A percentile compares a stretch with the other conserved stretches of the same genome.
These are phyloP conservation scores for Talaromyces sp. DNA, from an alignment of 2,329 filamentous ascomycete species.

Conservation along the genomic window DNA sequence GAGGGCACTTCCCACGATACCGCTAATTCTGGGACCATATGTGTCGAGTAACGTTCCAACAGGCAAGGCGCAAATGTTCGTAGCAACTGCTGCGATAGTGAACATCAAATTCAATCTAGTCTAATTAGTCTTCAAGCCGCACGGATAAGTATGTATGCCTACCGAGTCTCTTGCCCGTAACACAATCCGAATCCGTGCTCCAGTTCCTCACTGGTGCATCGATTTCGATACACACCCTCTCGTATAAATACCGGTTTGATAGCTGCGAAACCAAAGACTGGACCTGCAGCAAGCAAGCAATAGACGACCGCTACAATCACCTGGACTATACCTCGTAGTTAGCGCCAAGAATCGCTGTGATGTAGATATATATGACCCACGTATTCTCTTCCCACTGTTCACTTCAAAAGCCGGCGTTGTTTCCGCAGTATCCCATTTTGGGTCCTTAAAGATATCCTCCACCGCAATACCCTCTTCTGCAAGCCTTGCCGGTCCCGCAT, in stretches of 20 bases:
- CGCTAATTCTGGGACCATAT: slow-evolving; percentile 73
- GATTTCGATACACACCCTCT: slow-evolving; percentile 66
- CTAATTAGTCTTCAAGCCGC: slow-evolving; percentile 13
- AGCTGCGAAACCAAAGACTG: slow-evolving; percentile 81
- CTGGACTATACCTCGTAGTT: slow-evolving; percentile 54
- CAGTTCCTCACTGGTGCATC: slow-evolving; percentile 56
- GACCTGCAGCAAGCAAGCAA: slow-evolving; percentile 72
- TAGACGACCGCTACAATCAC: slow-evolving; percentile 65
- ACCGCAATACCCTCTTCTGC: slow-evolving; percentile 15
- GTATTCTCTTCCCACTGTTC: slow-evolving; percentile 50
- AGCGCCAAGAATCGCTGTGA: neutral
- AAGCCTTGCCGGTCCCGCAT: slow-evolving; percentile 19
- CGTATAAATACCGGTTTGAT: slow-evolving; percentile 74
- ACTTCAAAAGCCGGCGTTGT: slow-evolving; percentile 52
- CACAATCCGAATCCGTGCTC: slow-evolving; percentile 51
- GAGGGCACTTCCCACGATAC: slow-evolving; percentile 65
- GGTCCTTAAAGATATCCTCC: slow-evolving; percentile 20
- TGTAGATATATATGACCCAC: slow-evolving; percentile 22
- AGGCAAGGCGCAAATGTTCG: slow-evolving; percentile 80
- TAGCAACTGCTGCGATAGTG: slow-evolving; percentile 80
- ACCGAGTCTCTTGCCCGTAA: slow-evolving; percentile 56
- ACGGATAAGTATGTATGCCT: too few relatives aligned
- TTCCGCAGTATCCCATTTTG: slow-evolving; percentile 23
- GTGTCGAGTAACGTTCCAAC: slow-evolving; percentile 81
- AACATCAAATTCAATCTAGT: slow-evolving; percentile 80